Conservation (phyloP, 2,329 filamentous ascomycete genomes). For the Epichloe glyceriae region DNA sequence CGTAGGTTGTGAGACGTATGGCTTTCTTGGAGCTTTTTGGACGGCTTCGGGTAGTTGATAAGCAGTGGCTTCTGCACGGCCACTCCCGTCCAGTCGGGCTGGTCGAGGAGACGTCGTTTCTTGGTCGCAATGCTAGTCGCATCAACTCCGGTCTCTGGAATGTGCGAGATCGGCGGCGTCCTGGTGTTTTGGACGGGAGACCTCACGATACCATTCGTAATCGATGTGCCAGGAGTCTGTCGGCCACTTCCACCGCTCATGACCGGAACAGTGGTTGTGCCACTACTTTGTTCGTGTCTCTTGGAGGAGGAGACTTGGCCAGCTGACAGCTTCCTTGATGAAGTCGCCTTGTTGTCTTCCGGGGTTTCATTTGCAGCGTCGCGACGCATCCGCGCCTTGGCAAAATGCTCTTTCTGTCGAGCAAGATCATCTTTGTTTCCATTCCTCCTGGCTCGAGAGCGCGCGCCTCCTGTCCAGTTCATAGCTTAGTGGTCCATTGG, state of each 20-base stretch:
- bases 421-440: conserved; percentile 19
- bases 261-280: neutral
- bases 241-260: conserved; percentile 2
- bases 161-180: neutral
- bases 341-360: neutral
- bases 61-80: conserved; percentile 17
- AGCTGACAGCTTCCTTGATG: neutral
- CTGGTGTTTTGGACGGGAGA: neutral
- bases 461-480: conserved; percentile 29
- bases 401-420: conserved; percentile 26
- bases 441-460: conserved; percentile 22
- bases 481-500: conserved; percentile 13
- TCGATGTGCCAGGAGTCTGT: neutral
- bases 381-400: conserved; percentile 18
- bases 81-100: conserved; percentile 20
- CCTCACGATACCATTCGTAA: neutral
- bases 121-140: conserved; percentile 11
- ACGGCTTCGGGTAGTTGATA: conserved; percentile 10
- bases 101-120: conserved; percentile 14
- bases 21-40: conserved; percentile 3
- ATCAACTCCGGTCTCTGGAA: neutral
- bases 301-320: neutral
- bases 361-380: neutral
- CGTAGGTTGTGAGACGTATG: neutral
- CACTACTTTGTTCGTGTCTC: neutral